phyloP scores from a whole-genome alignment of 805 yeast genomes.

The Kluyveromyces dobzhanskii region DNA sequence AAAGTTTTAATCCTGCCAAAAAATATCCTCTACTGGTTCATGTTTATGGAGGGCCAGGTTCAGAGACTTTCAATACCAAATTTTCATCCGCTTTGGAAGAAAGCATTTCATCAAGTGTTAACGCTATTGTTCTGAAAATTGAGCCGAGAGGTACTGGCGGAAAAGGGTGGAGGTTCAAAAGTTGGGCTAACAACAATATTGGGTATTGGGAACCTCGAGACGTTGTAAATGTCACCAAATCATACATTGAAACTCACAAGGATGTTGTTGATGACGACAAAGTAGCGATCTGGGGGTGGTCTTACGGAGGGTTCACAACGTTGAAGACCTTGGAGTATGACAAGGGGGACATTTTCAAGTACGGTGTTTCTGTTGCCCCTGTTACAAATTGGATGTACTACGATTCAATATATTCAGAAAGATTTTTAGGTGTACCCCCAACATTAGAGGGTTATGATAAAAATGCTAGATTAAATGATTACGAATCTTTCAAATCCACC shows the following conservation, averaged over 20 bases:
- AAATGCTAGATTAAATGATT: slow-evolving; percentile 40
- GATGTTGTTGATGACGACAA: slow-evolving; percentile 41
- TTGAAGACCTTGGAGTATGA: slow-evolving; percentile 68
- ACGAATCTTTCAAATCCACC: slow-evolving; percentile 37
- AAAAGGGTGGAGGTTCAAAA: slow-evolving; percentile 57
- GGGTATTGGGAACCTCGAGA: slow-evolving; percentile 79
- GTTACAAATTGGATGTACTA: slow-evolving; percentile 72
- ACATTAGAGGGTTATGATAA: slow-evolving; percentile 29
- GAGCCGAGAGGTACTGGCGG: slow-evolving; percentile 86
- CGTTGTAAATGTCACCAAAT: slow-evolving; percentile 41
- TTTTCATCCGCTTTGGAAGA: slow-evolving; percentile 51
- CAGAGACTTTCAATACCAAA: slow-evolving; percentile 44
- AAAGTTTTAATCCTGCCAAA: slow-evolving; percentile 36
- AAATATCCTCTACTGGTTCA: slow-evolving; percentile 60
- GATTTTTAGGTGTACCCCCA: slow-evolving; percentile 55
- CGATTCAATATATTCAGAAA: slow-evolving; percentile 73
- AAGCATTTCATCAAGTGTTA: slow-evolving; percentile 45
- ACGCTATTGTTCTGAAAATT: slow-evolving; percentile 54
- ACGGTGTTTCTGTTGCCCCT: slow-evolving; percentile 79
- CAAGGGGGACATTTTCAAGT: slow-evolving; percentile 51
- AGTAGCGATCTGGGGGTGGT: slow-evolving; percentile 83
- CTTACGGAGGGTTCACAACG: slow-evolving; percentile 76
- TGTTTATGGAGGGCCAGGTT: slow-evolving; percentile 79
- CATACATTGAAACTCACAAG: slow-evolving; percentile 36
- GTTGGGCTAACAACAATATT: slow-evolving; percentile 46